Evolutionary conservation across 306 rosid species (phyloP).

Genomic region (Acmispon strigosus): DNA sequence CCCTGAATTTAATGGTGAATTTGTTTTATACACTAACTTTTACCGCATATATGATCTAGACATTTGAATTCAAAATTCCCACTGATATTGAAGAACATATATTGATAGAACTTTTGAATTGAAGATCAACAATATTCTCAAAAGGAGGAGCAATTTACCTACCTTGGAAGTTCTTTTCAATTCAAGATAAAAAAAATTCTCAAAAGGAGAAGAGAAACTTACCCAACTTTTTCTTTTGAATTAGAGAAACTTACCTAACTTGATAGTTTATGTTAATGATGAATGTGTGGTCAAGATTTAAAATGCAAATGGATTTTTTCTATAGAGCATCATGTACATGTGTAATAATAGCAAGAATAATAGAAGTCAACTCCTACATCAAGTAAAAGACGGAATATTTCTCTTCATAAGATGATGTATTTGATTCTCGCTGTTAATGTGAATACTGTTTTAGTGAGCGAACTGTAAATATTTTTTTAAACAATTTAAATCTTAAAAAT

Average conservation of each 20-base stretch:
- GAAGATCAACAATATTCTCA: background rate
- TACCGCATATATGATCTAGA: background rate
- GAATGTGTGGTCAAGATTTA: background rate
- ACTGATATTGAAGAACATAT: no score
- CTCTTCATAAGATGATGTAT: no score
- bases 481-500: no score
- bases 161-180: no score
- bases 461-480: no score
- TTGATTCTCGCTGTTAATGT: no score
- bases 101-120: background rate
- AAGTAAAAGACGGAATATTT: no score
- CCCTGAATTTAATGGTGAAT: background rate
- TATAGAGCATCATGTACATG: background rate
- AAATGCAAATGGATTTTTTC: background rate
- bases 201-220: background rate
- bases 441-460: no score
- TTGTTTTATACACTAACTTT: background rate
- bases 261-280: background rate
- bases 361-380: slow-evolving; percentile 38
- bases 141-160: no score
- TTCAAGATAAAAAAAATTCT: no score
- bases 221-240: no score
- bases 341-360: background rate
- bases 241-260: background rate
- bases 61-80: background rate